These are phyloP conservation scores for Vitellaria paradoxa DNA, from an alignment of 179 eudicot species.

Conservation along the genomic window DNA sequence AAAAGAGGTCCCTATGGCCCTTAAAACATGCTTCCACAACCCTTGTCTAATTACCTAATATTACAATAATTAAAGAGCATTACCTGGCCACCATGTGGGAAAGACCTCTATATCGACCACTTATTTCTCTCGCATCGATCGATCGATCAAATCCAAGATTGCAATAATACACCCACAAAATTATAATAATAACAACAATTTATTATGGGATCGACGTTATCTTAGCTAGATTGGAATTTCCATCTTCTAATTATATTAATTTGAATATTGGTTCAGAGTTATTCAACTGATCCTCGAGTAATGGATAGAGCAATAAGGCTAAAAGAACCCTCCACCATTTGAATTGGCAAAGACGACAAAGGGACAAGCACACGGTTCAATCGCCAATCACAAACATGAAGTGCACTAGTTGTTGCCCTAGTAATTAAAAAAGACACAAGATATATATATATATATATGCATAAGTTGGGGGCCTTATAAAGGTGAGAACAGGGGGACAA, in stretches of 20 bases:
- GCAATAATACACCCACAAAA: neutral
- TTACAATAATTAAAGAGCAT: neutral
- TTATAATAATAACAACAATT: neutral
- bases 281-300: constrained; percentile 1
- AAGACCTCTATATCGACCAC: too few species aligned
- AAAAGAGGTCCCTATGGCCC: constrained; percentile 6
- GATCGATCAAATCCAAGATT: neutral
- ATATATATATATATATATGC: neutral
- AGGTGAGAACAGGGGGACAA: neutral
- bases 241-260: neutral
- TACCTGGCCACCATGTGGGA: neutral
- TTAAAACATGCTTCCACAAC: constrained; percentile 4
- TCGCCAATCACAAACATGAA: neutral
- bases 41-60: constrained; percentile 9
- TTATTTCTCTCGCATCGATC: neutral
- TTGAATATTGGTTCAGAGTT: neutral
- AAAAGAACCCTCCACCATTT: neutral
- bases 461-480: neutral
- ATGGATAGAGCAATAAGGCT: neutral
- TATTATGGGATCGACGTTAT: neutral
- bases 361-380: neutral
- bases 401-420: neutral
- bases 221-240: neutral
- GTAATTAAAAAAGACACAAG: neutral
- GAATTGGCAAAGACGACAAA: neutral